Percentiles rank a stretch among this genome's conserved stretches.
phyloP scores from a whole-genome alignment of 2,329 filamentous ascomycete species.

The Cercospora sp. region DNA sequence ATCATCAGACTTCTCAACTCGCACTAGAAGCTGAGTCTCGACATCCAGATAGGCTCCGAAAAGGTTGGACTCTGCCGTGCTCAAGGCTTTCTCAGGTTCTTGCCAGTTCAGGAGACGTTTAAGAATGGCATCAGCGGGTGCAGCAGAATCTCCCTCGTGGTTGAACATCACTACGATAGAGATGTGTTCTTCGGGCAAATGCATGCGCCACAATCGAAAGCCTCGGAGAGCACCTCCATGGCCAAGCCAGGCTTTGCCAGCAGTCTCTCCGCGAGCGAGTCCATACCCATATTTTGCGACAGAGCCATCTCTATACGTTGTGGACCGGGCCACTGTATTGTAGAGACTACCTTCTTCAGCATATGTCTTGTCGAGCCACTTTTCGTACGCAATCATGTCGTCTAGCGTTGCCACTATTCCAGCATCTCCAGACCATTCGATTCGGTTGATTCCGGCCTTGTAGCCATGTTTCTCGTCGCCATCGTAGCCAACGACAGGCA shows the following conservation, averaged over 20 bases:
- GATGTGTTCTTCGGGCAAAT: conserved; percentile 41
- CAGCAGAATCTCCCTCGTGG: conserved; percentile 39
- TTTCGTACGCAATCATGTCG: conserved; percentile 53
- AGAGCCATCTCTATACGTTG: conserved; percentile 41
- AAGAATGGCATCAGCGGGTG: conserved; percentile 38
- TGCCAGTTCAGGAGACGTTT: conserved; percentile 34
- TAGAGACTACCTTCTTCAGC: conserved; percentile 42
- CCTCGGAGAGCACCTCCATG: conserved; percentile 49
- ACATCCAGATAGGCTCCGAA: conserved; percentile 44
- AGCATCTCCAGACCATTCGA: conserved; percentile 52
- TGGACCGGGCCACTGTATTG: conserved; percentile 33
- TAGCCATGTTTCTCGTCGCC: conserved; percentile 44
- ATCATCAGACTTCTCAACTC: conserved; percentile 24
- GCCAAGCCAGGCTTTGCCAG: conserved; percentile 37
- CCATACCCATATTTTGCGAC: conserved; percentile 44
- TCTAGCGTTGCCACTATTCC: conserved; percentile 47
- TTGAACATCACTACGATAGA: conserved; percentile 48
- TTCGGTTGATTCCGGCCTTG: conserved; percentile 43
- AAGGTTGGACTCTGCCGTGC: conserved; percentile 32
- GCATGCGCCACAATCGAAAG: conserved; percentile 42
- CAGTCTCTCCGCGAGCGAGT: conserved; percentile 35
- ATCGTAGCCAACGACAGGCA: conserved; percentile 49
- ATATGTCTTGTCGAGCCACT: conserved; percentile 41
- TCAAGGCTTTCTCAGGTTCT: conserved; percentile 23
- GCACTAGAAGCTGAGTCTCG: conserved; percentile 40